Base-by-base conservation (phyloP, 75 land plant genomes). In the Pseudotsuga menziesii region DNA sequence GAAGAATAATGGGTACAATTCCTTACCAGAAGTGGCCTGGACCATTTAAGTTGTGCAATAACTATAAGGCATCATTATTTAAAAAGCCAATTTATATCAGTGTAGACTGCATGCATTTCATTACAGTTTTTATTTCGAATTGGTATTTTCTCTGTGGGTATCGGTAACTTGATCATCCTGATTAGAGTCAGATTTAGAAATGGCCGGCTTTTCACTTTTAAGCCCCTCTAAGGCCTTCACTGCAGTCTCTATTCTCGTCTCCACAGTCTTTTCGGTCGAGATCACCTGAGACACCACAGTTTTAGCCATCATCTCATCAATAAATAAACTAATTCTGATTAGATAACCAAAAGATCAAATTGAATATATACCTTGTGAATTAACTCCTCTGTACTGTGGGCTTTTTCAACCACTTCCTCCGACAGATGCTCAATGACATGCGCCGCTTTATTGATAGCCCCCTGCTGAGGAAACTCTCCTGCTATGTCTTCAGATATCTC, bases 381-480 rank as follows among this genome's bases (percentile, higher is more conserved):
- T 13, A 69, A 69, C 19, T 36, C n/a, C 11, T 12, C n/a, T 41
- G 72, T 69, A 41, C 20, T 19, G 32, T 39, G 72, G 35, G 72
- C 72, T 20, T 41, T 13, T 36, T 69, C 19, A 41, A 69, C 41
- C 20, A 44, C 72, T n/a, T 69, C 72, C 20, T 69, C 72, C 20
- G 72, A 69, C 13, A 69, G 11, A 69, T 69, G 72, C 25, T 69
- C 72, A 69, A 69, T 48, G n/a, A 41, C n/a, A 69, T 69, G 72
- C 11, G 52, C 72, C 19, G 72, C 54, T 39, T 41, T 69, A 69
- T 69, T 69, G n/a, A 69, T 4, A 41, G 22, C 72, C 23, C 72
- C 72, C 32, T 69, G 52, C 4, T 39, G 1, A 19, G 72, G 25
- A 16, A 69, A 69, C 4, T 41, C 48, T 52, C 41, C 14, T 3